Conservation (phyloP, 495 filamentous ascomycete species). For the Trichocladium uniseriatum region DNA sequence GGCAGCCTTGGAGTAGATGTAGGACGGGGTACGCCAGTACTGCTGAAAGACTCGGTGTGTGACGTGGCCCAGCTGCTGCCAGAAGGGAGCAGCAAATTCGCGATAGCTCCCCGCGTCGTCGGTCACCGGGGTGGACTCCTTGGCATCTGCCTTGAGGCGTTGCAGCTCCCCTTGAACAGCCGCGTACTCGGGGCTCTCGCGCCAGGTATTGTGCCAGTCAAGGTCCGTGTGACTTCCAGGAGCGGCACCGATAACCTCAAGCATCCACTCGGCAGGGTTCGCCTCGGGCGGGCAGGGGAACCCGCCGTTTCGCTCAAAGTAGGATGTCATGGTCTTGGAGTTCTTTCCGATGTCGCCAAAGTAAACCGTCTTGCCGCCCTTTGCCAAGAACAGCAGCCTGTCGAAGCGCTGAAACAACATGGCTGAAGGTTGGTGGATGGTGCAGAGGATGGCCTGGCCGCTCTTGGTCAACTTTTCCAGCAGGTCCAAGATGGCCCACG, state of each 20-base stretch:
- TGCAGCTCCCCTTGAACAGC: slow-evolving; percentile 61
- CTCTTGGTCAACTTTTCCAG: slow-evolving; percentile 73
- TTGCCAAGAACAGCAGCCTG: slow-evolving; percentile 70
- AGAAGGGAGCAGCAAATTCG: slow-evolving; percentile 50
- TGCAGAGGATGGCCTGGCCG: slow-evolving; percentile 82
- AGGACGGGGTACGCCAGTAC: slow-evolving; percentile 81
- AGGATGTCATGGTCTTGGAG: slow-evolving; percentile 59
- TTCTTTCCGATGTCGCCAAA: slow-evolving; percentile 83
- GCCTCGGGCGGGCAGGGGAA: slow-evolving; percentile 61
- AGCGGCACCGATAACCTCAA: slow-evolving; percentile 85
- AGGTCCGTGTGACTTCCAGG: slow-evolving; percentile 66
- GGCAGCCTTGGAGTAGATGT: slow-evolving; percentile 64
- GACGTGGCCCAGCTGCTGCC: slow-evolving; percentile 45
- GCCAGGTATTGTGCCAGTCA: slow-evolving; percentile 81
- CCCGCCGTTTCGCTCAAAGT: slow-evolving; percentile 77
- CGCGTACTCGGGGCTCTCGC: slow-evolving; percentile 59
- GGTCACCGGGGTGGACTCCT: slow-evolving; percentile 29
- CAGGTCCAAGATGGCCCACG: slow-evolving; percentile 72
- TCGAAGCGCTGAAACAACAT: slow-evolving; percentile 91
- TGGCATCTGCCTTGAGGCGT: slow-evolving; percentile 52
- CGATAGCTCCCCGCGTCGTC: slow-evolving; percentile 33
- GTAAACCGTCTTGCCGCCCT: slow-evolving; percentile 78
- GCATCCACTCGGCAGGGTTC: slow-evolving; percentile 96
- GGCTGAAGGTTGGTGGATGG: slow-evolving; percentile 87
- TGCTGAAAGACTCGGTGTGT: slow-evolving; percentile 67